These are phyloP conservation scores for Castanea crenata DNA, from an alignment of 306 rosid genomes.

Conservation along the genomic window DNA sequence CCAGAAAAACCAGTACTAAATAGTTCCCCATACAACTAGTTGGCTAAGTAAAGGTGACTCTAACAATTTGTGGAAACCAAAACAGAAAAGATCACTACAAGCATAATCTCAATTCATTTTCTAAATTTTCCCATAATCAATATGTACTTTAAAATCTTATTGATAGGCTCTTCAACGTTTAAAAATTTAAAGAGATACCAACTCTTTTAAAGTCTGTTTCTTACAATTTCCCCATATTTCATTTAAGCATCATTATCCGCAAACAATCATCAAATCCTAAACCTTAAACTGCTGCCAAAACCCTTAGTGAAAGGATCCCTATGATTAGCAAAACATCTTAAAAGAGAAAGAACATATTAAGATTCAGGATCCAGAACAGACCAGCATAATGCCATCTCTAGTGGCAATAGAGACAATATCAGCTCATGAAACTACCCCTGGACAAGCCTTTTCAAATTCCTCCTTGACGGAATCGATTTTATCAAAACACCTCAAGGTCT, in stretches of 20 bases:
- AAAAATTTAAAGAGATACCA: not conserved
- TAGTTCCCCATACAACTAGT: not conserved
- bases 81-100: not conserved
- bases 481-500: no score
- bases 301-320: not conserved
- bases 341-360: not conserved
- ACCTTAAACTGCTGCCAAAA: no score
- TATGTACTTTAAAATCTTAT: not conserved
- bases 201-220: not conserved
- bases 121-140: not conserved
- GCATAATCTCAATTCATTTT: not conserved
- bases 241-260: no score
- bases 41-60: not conserved
- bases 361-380: constrained; percentile 18
- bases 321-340: not conserved
- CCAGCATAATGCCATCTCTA: constrained; percentile 51
- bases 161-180: not conserved
- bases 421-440: not conserved
- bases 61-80: not conserved
- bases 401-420: constrained; percentile 50
- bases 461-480: no score
- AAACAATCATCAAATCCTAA: no score
- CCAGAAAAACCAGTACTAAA: not conserved
- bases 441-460: no score
- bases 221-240: no score